These are phyloP conservation scores for Apiospora koreana DNA, from an alignment of 2,329 filamentous ascomycete species.

Conservation along the genomic window DNA sequence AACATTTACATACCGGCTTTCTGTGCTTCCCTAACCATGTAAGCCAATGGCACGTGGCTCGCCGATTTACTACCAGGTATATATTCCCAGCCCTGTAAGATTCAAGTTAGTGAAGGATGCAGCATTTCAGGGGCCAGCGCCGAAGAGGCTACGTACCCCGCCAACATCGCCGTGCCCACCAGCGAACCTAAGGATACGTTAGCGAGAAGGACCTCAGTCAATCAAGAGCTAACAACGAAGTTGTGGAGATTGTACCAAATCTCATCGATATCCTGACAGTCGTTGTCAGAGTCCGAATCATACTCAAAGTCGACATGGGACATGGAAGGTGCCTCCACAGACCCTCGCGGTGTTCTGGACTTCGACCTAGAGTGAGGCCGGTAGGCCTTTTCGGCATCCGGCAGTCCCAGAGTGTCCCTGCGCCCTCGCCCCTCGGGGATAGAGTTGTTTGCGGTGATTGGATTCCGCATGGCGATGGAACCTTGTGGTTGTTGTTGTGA, in stretches of 20 bases:
- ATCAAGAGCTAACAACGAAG: background rate
- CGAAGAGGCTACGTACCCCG: slow-evolving; percentile 40
- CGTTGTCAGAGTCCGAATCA: slow-evolving; percentile 47
- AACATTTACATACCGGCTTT: slow-evolving; percentile 48
- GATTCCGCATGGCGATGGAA: too few species aligned
- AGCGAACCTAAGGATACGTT: slow-evolving; percentile 52
- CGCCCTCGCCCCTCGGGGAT: slow-evolving; percentile 20
- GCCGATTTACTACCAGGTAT: slow-evolving; percentile 59
- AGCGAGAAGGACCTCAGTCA: background rate
- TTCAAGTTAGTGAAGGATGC: background rate
- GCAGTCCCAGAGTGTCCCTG: slow-evolving; percentile 20
- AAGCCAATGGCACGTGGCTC: slow-evolving; percentile 68
- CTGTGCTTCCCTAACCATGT: slow-evolving; percentile 68
- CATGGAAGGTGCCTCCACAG: slow-evolving; percentile 29
- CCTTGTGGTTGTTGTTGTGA: background rate
- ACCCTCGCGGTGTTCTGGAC: slow-evolving; percentile 28
- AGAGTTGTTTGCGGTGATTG: background rate
- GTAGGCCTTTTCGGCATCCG: slow-evolving; percentile 29
- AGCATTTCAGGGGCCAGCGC: background rate
- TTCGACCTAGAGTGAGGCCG: slow-evolving; percentile 35
- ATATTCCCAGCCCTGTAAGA: slow-evolving; percentile 60
- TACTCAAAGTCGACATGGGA: slow-evolving; percentile 31
- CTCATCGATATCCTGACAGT: slow-evolving; percentile 73
- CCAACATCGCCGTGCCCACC: slow-evolving; percentile 80
- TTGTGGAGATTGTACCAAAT: slow-evolving; percentile 52